Evolutionary conservation across 306 rosid genomes (phyloP), one percentile per base, ranked within the genome.

Genomic region (Dicorynia guianensis): DNA sequence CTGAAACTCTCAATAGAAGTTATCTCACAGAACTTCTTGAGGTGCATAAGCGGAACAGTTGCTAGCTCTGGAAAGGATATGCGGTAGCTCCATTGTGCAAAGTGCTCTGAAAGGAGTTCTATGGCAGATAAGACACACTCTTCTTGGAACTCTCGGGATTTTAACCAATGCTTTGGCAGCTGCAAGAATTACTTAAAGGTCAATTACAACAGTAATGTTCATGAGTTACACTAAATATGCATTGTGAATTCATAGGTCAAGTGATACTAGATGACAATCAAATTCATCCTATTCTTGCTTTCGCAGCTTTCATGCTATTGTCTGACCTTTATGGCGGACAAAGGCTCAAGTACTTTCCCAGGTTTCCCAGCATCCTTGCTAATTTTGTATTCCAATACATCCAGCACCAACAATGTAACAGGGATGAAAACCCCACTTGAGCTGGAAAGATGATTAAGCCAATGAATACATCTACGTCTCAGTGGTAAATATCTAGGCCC

Each of bases 401-500:
- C 96, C 87, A 92, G 75, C 64, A 89, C 90, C 78, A 87, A 62
- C 12, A 97, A 92, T 18, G 90, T 69, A 85, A 95, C 87, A 63
- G 97, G 97, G 62, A 92, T 92, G 88, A 90, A 95, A 86, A 87
- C 70, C 58, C 97, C 97, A 77, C 88, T 86, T 47, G 96, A 89
- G 67, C 80, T 74, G 39, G 99, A 87, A 62, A 95, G 93, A 66
- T 75, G 66, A 90, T 90, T 95, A 77, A 90, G 85, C 99, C 97
- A 95, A 42, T 84, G 90, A 81, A 95, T 79, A 83, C 97, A 95
- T 83, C 84, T 87, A 73, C 92, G 72, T 86, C 96, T 90, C 63
- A 90, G 81, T 34, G 99, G 99, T 77, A 95, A 86, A 87, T 95
- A 95, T 89, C 97, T 95, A 54, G 97, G 96, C 57, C 99, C 97